phyloP scores from a whole-genome alignment of 441 rosid genomes.

The Gossypium laxum region DNA sequence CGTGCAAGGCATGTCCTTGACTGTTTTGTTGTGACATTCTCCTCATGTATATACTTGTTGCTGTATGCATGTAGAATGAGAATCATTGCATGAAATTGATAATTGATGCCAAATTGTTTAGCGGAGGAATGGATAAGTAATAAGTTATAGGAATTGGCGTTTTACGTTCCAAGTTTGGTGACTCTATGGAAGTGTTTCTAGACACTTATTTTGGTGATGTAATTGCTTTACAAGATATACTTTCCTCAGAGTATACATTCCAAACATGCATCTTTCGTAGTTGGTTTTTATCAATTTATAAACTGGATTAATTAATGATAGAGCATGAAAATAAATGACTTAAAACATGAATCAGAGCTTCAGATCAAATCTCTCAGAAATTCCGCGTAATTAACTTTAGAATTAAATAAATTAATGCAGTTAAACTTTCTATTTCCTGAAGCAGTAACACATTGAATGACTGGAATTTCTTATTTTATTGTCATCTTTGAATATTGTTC shows the following conservation, averaged over 20 bases:
- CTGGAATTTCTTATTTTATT: background rate
- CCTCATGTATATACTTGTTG: background rate
- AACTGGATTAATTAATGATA: background rate
- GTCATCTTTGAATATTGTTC: background rate
- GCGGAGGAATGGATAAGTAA: background rate
- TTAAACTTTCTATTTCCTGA: background rate
- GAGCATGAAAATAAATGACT: background rate
- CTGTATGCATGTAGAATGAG: background rate
- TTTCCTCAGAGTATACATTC: background rate
- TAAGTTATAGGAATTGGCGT: background rate
- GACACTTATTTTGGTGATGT: conserved; percentile 1
- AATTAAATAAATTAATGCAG: background rate
- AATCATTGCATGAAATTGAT: background rate
- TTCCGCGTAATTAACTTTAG: background rate
- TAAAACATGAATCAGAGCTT: background rate
- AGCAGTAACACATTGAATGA: background rate
- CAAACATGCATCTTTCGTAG: background rate
- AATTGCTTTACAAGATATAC: background rate
- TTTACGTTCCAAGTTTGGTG: background rate
- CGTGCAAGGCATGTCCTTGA: background rate
- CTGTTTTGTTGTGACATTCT: background rate
- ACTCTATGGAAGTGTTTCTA: background rate
- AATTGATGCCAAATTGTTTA: background rate
- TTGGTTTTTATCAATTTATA: background rate
- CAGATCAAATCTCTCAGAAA: background rate